Evolutionary conservation across 2,329 filamentous ascomycete genomes (phyloP), one percentile per base, ranked within the genome.

Genomic region (Diaporthe citrichinensis): DNA sequence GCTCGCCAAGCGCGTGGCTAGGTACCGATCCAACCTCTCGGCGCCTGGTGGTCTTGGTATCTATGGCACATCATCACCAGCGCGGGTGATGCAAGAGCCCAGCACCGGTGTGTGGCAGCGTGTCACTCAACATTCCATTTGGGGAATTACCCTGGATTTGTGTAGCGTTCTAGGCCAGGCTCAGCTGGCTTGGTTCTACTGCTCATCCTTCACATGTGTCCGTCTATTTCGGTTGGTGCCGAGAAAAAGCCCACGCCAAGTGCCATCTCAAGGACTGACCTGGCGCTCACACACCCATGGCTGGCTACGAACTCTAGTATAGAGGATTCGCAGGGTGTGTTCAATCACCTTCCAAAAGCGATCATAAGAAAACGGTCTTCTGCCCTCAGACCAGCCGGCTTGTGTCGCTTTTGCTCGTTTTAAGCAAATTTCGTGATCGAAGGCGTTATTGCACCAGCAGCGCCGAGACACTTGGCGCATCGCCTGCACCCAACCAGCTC

Each of bases 361-460:
- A 68, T 14, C n/a, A 53, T 28, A 39, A 53, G 31, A 39, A 39
- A 49, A 20, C 23, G 3, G 23, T 20, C 31, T 20, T 14, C 15
- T 20, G 14, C 20, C 46, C 7, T 49, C 3, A n/a, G 25, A 3
- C 14, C 12, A n/a, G 46, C 28, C 46, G 65, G 65, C 65, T 68
- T 68, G 31, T 68, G 65, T 68, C 39, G 65, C 31, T 41, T 39
- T 39, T 68, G 46, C 49, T 68, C 65, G 46, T 68, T 28, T 12
- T 28, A 39, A 68, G 46, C 31, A 23, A 36, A 68, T 68, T 68
- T 28, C 65, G 65, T 68, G 65, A 68, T 68, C 46, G 46, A 36
- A 17, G 65, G 65, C 46, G 65, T 68, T 53, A 68, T 68, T 55
- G 65, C 65, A 68, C 65, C 65, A 68, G 62, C 61, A 23, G 31